Conservation (phyloP, 1,284 basidiomycete species). For the Sphaerobolus stellatus region DNA sequence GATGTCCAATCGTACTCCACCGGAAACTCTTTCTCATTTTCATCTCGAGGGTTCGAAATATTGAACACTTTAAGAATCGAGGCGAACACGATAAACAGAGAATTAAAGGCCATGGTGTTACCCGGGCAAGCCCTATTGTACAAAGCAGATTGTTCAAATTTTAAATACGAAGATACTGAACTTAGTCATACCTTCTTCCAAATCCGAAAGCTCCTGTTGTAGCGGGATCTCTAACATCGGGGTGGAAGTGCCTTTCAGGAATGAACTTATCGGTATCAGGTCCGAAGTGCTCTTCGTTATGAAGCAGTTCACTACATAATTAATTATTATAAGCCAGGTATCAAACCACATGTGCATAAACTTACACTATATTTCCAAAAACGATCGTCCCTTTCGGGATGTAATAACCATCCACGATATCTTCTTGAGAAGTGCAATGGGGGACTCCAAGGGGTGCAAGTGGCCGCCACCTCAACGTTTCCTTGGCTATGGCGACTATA, state of each 20-base stretch:
- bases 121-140: constrained; percentile 29
- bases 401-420: constrained; percentile 40
- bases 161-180: no score
- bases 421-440: constrained; percentile 41
- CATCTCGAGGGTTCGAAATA: constrained; percentile 13
- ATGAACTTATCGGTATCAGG: no score
- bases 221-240: neutral
- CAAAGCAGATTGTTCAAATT: neutral
- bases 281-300: no score
- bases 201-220: constrained; percentile 10
- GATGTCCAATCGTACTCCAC: neutral
- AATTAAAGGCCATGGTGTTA: constrained; percentile 27
- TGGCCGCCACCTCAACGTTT: constrained; percentile 11
- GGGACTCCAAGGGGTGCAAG: constrained; percentile 37
- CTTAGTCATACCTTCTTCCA: constrained; percentile 9
- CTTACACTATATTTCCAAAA: constrained; percentile 47
- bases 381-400: constrained; percentile 42
- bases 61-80: constrained; percentile 29
- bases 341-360: no score
- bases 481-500: constrained; percentile 14
- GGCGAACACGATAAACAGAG: constrained; percentile 31
- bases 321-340: no score
- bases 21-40: neutral
- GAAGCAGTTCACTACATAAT: no score
- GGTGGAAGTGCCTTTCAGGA: no score